Conservation (phyloP, 2,329 filamentous ascomycete species). For the Trichophyton verrucosum region DNA sequence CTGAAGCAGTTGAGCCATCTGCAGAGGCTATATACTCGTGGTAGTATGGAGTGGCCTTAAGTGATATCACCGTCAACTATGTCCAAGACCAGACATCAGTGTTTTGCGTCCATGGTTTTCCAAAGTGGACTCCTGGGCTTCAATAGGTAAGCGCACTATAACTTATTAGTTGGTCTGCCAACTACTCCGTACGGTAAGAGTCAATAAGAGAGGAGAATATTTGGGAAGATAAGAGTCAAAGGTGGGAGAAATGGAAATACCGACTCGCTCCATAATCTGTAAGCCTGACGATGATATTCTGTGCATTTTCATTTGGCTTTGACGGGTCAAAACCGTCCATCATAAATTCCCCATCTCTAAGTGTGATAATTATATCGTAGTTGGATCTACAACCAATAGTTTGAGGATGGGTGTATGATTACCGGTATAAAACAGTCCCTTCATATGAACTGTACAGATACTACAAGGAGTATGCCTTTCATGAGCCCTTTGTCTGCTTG, state of each 20-base stretch:
- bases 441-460: slow-evolving; percentile 14
- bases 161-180: slow-evolving; percentile 11
- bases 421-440: slow-evolving; percentile 13
- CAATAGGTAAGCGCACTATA: slow-evolving; percentile 12
- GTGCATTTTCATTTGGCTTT: slow-evolving; percentile 11
- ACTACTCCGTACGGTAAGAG: slow-evolving; percentile 6
- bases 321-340: not conserved
- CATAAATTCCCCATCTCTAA: not conserved
- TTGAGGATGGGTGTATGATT: not conserved
- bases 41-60: not conserved
- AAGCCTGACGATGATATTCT: slow-evolving; percentile 13
- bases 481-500: slow-evolving; percentile 14
- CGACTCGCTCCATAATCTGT: slow-evolving; percentile 13
- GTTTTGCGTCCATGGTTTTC: slow-evolving; percentile 12
- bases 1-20: slow-evolving; percentile 13
- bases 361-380: slow-evolving; percentile 8
- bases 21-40: not conserved
- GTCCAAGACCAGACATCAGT: slow-evolving; percentile 16
- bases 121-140: slow-evolving; percentile 14
- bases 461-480: slow-evolving; percentile 11
- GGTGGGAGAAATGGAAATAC: slow-evolving; percentile 2
- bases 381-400: not conserved
- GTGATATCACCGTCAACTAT: slow-evolving; percentile 12
- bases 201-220: not conserved
- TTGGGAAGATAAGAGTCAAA: not conserved